phyloP scores from a whole-genome alignment of 805 yeast genomes.

The Ogataea populi-albae region DNA sequence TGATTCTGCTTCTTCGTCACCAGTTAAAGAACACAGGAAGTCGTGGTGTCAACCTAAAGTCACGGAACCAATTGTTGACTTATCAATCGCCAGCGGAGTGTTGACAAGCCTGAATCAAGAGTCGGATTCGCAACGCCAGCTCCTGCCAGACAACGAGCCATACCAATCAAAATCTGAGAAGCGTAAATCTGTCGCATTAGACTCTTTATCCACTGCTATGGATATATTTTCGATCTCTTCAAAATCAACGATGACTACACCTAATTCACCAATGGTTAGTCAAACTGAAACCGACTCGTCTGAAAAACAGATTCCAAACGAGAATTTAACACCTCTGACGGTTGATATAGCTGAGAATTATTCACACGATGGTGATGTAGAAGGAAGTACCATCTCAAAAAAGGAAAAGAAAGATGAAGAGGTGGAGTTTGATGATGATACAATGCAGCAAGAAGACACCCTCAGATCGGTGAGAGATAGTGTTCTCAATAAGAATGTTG shows the following conservation, averaged over 20 bases:
- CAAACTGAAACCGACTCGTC: neutral
- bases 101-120: conserved; percentile 20
- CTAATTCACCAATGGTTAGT: conserved; percentile 15
- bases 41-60: conserved; percentile 30
- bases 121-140: conserved; percentile 5
- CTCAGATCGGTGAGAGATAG: too few species aligned
- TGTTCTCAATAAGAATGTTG: too few species aligned
- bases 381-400: conserved; percentile 1
- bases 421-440: neutral
- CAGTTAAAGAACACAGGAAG: conserved; percentile 28
- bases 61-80: conserved; percentile 33
- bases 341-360: conserved; percentile 6
- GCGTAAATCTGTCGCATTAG: conserved; percentile 33
- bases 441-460: too few species aligned
- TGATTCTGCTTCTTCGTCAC: conserved; percentile 25
- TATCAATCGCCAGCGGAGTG: conserved; percentile 32
- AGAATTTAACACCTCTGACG: conserved; percentile 3
- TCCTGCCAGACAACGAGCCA: conserved; percentile 2
- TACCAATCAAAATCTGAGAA: conserved; percentile 23
- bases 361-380: too few species aligned
- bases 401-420: conserved; percentile 4
- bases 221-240: conserved; percentile 28
- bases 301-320: conserved; percentile 1
- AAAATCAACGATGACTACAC: conserved; percentile 15
- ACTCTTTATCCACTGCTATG: conserved; percentile 32